A percentile compares a stretch with the other conserved stretches of the same genome.
Conservation (phyloP, 2,329 filamentous ascomycete species). For the Aphanocladium album region DNA sequence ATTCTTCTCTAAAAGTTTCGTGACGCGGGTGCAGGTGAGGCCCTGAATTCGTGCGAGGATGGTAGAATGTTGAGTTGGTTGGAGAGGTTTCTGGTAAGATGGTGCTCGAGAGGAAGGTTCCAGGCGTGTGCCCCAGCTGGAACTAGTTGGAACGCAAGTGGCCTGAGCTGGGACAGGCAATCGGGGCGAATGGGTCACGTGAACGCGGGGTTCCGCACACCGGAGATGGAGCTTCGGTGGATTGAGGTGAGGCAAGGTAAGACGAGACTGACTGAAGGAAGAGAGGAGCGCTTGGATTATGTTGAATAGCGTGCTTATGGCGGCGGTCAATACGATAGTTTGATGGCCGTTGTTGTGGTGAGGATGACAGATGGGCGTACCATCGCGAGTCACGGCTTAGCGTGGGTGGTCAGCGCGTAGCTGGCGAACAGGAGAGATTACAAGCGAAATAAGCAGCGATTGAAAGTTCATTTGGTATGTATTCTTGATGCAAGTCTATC, state of each 20-base stretch:
- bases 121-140: not conserved
- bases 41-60: constrained; percentile 8
- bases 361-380: not conserved
- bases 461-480: not conserved
- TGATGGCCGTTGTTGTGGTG: not conserved
- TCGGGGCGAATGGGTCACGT: constrained; percentile 25
- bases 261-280: not conserved
- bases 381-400: not conserved
- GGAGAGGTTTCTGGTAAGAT: constrained; percentile 8
- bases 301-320: not conserved
- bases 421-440: not conserved
- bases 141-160: constrained; percentile 1
- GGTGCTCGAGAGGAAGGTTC: constrained; percentile 13
- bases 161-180: not conserved
- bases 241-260: not conserved
- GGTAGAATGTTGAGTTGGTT: not conserved
- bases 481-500: constrained; percentile 4
- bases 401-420: not conserved
- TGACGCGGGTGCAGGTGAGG: not conserved
- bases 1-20: not conserved
- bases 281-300: not conserved
- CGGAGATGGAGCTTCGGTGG: not conserved
- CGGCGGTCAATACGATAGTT: not conserved
- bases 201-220: constrained; percentile 24
- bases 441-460: not conserved